phyloP scores from a whole-genome alignment of 2,329 filamentous ascomycete species.

The Epicoccum nigrum region DNA sequence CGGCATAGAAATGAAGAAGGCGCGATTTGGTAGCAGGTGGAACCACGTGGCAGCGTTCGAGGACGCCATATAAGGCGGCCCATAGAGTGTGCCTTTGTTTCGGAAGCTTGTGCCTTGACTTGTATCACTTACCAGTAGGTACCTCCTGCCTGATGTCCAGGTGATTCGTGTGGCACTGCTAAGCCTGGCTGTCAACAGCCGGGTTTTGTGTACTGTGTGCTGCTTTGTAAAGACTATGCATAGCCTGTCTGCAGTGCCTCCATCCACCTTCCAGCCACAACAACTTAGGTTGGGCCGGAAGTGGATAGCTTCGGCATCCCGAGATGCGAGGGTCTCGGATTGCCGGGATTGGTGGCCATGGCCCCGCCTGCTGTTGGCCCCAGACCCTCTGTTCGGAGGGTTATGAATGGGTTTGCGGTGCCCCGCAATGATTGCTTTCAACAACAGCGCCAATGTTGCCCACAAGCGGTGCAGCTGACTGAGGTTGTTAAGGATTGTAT shows the following conservation, averaged over 20 bases:
- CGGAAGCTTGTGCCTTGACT: conserved; percentile 9
- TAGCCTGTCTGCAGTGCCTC: conserved; percentile 1
- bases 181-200: conserved; percentile 5
- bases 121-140: conserved; percentile 14
- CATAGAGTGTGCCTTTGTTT: conserved; percentile 7
- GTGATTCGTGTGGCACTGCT: conserved; percentile 9
- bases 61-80: conserved; percentile 1
- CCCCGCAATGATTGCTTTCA: conserved; percentile 11
- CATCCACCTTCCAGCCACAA: conserved; percentile 3
- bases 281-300: conserved; percentile 1
- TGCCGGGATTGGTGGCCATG: conserved; percentile 16
- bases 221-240: conserved; percentile 4
- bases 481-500: conserved; percentile 5
- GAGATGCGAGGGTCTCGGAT: conserved; percentile 3
- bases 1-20: conserved; percentile 1
- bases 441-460: not conserved
- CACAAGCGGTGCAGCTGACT: conserved; percentile 8
- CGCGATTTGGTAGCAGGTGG: conserved; percentile 10
- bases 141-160: conserved; percentile 9
- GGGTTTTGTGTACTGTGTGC: conserved; percentile 2
- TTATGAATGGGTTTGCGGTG: conserved; percentile 6
- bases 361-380: conserved; percentile 2
- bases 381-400: conserved; percentile 9
- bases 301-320: conserved; percentile 14
- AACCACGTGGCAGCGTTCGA: conserved; percentile 18